Percentiles rank a stretch among this genome's conserved stretches.
phyloP scores from a whole-genome alignment of 306 rosid species.

The Malus asiatica region DNA sequence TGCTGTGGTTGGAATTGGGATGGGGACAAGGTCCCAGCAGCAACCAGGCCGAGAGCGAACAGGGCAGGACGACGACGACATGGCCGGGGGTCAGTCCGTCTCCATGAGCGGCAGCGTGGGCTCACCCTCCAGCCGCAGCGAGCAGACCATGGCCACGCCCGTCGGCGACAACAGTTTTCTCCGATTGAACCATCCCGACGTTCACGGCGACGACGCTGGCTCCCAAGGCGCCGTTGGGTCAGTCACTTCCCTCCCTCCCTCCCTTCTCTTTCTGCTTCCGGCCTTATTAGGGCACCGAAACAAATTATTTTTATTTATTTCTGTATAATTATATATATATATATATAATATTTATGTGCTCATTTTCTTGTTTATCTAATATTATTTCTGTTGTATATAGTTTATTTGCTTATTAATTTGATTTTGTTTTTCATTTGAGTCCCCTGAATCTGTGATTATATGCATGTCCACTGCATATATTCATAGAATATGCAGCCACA shows the following conservation, averaged over 20 bases:
- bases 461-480: neutral
- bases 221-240: constrained; percentile 73
- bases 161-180: constrained; percentile 54
- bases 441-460: neutral
- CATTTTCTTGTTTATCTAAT: neutral
- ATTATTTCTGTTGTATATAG: neutral
- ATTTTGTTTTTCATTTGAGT: neutral
- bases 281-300: constrained; percentile 17
- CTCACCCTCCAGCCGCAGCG: constrained; percentile 84
- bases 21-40: constrained; percentile 71
- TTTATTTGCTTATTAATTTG: neutral
- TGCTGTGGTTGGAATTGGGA: neutral
- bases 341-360: neutral
- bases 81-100: constrained; percentile 52
- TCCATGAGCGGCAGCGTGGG: constrained; percentile 90
- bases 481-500: neutral
- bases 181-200: constrained; percentile 62
- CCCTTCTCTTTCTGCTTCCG: neutral
- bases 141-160: constrained; percentile 86
- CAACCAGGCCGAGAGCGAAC: constrained; percentile 26
- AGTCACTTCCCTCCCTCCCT: constrained; percentile 14
- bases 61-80: constrained; percentile 61
- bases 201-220: constrained; percentile 76
- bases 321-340: neutral
- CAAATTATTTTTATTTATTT: neutral